Base-by-base conservation (phyloP, 1,139 yeast species). In the Zygosaccharomyces sapae region DNA sequence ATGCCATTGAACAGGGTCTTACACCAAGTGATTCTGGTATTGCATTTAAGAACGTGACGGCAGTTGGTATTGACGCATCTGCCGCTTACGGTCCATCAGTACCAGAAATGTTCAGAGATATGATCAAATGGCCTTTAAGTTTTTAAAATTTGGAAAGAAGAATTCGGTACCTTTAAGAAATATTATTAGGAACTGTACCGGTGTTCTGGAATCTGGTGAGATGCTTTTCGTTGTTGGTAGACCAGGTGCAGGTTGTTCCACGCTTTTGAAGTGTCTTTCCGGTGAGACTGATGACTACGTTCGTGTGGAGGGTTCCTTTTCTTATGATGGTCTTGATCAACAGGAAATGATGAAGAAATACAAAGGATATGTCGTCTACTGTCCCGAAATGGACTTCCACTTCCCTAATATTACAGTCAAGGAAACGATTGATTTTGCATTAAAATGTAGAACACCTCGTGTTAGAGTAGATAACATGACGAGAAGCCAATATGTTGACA, bases 211-310 rank as follows among this genome's bases (percentile, higher is more conserved):
- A 52, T 73, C 79, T n/a, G 84, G 84, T 48, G 84, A 80, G 59
- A 75, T 79, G 79, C 70, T 77, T 40, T 69, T 79, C 53, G 83
- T 80, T 3, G 71, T 81, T 41, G 86, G 86, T 44, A 73, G 83
- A 55, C 85, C 86, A 6, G 86, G 86, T 50, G 78, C 86, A 16
- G 86, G 86, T 47, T 80, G 86, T 61, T 72, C 84, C 3, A 74
- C 84, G 9, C 69, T 80, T 33, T 68, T 81, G 57, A 76, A 77
- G 57, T 68, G 81, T 38, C 54, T 79, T 40, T 74, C 82, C 45
- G 84, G 83, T 52, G 79, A 76, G 53, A 71, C 69, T 22, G 67
- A 66, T 30, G 70, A 69, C 42, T 71, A 73, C 52, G 67, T 66
- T 29, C 67, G 64, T 24, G 71, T 72, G n/a, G 63, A 62, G 35